Evolutionary conservation across 768 basidiomycete species (phyloP).

Genomic region (Tricholoma hemisulphureum): DNA sequence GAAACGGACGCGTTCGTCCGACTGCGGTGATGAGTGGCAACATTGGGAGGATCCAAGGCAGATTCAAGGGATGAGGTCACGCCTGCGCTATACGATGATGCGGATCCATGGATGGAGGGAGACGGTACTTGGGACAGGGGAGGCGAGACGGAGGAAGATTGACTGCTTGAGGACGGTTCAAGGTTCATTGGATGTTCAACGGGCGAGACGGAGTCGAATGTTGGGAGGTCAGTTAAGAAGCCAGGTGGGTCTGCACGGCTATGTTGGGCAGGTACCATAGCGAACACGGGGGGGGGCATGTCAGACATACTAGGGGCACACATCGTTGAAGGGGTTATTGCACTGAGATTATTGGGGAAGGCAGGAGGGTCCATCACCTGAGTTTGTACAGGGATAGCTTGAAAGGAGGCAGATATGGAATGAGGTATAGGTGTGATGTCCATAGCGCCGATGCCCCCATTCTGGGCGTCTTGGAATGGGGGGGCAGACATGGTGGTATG

Average conservation of each 20-base stretch:
- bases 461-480: conserved; percentile 32
- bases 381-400: conserved; percentile 19
- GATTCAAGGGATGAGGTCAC: conserved; percentile 46
- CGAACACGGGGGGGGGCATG: conserved; percentile 31
- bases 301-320: conserved; percentile 40
- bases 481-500: conserved; percentile 20
- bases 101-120: conserved; percentile 36
- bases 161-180: conserved; percentile 37
- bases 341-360: conserved; percentile 30
- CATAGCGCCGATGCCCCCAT: conserved; percentile 31
- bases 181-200: conserved; percentile 37
- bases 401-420: conserved; percentile 26
- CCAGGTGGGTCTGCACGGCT: conserved; percentile 31
- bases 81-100: conserved; percentile 37
- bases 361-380: conserved; percentile 27
- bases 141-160: conserved; percentile 33
- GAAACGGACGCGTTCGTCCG: conserved; percentile 39
- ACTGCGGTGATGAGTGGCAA: conserved; percentile 31
- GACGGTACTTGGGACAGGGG: conserved; percentile 37
- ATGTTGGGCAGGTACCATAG: conserved; percentile 22
- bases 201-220: conserved; percentile 29
- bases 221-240: conserved; percentile 42
- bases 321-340: conserved; percentile 29
- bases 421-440: conserved; percentile 34
- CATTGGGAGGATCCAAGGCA: conserved; percentile 39